Evolutionary conservation across 2,329 filamentous ascomycete genomes (phyloP).

Genomic region (Leptosphaerulina australis): DNA sequence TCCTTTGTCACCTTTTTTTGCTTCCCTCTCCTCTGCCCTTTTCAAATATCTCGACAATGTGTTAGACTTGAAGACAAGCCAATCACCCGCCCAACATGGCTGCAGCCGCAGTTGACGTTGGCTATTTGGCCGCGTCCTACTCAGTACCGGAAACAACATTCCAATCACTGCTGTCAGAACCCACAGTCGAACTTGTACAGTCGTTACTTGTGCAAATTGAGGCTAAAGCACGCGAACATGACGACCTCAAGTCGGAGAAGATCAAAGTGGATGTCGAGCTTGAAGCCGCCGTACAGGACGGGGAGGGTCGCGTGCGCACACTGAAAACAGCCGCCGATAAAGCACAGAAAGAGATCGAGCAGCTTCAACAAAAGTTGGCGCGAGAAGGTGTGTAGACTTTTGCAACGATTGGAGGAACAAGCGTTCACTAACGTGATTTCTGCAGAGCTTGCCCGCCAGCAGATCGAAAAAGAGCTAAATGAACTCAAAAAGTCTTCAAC

Average conservation of each 20-base stretch:
- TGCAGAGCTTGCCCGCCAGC: slow-evolving; percentile 75
- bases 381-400: slow-evolving; percentile 73
- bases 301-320: slow-evolving; percentile 80
- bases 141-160: slow-evolving; percentile 70
- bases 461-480: slow-evolving; percentile 82
- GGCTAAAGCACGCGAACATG: slow-evolving; percentile 79
- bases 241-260: slow-evolving; percentile 84
- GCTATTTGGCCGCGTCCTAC: slow-evolving; percentile 75
- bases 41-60: slow-evolving; percentile 38
- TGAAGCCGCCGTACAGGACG: slow-evolving; percentile 83
- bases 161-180: slow-evolving; percentile 65
- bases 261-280: slow-evolving; percentile 89
- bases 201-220: slow-evolving; percentile 76
- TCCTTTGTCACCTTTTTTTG: slow-evolving; percentile 19
- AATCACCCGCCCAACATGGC: slow-evolving; percentile 58
- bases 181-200: slow-evolving; percentile 79
- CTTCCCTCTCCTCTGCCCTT: slow-evolving; percentile 1
- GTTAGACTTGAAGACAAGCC: slow-evolving; percentile 22
- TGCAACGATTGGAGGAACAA: not conserved
- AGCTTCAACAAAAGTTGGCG: slow-evolving; percentile 78
- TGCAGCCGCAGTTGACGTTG: slow-evolving; percentile 68
- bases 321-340: slow-evolving; percentile 84
- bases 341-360: slow-evolving; percentile 80
- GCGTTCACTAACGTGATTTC: slow-evolving; percentile 1
- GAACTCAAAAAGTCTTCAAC: slow-evolving; percentile 75